phyloP scores from a whole-genome alignment of 805 yeast genomes.

The Pichia rugopelliculosa region DNA sequence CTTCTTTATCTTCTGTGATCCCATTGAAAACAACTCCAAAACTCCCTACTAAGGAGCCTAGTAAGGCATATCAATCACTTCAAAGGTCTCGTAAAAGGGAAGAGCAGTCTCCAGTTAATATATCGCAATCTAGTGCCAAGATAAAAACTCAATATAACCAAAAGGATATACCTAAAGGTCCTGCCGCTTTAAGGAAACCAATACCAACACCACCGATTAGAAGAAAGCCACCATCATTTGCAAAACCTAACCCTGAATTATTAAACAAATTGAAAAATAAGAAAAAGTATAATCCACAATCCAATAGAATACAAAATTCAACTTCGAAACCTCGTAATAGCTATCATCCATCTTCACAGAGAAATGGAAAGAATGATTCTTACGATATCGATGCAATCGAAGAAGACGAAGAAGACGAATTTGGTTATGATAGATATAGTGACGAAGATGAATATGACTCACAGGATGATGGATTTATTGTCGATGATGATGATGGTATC shows the following conservation, averaged over 20 bases:
- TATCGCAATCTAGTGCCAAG: not conserved
- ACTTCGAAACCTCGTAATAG: not conserved
- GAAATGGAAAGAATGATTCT: constrained; percentile 12
- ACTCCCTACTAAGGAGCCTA: constrained; percentile 3
- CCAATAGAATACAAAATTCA: not conserved
- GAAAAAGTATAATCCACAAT: constrained; percentile 7
- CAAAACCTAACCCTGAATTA: constrained; percentile 53
- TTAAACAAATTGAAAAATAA: constrained; percentile 36
- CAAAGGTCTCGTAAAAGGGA: constrained; percentile 10
- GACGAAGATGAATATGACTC: constrained; percentile 31
- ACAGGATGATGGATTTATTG: constrained; percentile 39
- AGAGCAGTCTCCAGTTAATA: not conserved
- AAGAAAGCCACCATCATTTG: constrained; percentile 22
- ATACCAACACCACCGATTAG: not conserved
- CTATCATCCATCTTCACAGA: not conserved
- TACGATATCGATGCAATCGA: constrained; percentile 28
- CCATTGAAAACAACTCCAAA: constrained; percentile 14
- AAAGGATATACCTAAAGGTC: not conserved
- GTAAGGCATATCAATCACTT: constrained; percentile 11
- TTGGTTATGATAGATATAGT: constrained; percentile 9
- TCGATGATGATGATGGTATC: constrained; percentile 25
- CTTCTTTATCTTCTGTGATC: constrained; percentile 34
- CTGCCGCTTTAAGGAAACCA: not conserved
- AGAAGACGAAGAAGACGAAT: constrained; percentile 28
- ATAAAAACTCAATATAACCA: not conserved